Percentiles rank a stretch among this genome's conserved stretches.
Conservation (phyloP, 2,329 filamentous ascomycete genomes). For the Waltergamsia citrina region DNA sequence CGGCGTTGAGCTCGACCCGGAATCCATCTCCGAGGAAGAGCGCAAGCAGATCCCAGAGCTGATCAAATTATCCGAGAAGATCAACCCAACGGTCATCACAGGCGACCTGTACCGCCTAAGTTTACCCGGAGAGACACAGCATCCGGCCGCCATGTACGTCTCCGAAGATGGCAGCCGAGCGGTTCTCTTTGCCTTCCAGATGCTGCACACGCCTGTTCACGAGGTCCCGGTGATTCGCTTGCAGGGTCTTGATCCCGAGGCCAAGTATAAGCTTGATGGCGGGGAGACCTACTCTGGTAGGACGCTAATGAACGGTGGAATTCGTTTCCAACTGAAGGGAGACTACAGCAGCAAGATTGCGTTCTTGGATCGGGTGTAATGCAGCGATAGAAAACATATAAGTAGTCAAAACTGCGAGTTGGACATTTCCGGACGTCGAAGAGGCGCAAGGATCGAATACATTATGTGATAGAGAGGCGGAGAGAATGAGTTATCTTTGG, state of each 20-base stretch:
- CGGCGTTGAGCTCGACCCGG: conserved; percentile 53
- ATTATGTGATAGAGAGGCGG: no score
- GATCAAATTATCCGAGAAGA: conserved; percentile 40
- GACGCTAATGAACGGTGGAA: conserved; percentile 52
- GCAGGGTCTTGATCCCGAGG: conserved; percentile 44
- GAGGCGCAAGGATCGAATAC: no score
- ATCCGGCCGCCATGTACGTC: conserved; percentile 52
- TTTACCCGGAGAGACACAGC: conserved; percentile 49
- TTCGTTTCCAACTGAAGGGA: conserved; percentile 39
- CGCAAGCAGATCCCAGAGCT: conserved; percentile 40
- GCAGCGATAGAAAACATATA: no score
- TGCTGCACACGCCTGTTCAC: conserved; percentile 36
- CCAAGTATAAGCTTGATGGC: conserved; percentile 43
- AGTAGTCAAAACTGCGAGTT: no score
- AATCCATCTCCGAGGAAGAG: conserved; percentile 39
- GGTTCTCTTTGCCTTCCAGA: conserved; percentile 53
- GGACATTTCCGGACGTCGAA: no score
- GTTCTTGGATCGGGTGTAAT: conserved; percentile 33
- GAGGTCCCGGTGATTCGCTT: conserved; percentile 44
- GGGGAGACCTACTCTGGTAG: conserved; percentile 43
- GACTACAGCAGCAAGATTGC: conserved; percentile 51
- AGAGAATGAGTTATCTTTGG: no score
- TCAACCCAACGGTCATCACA: conserved; percentile 49
- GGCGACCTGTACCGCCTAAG: conserved; percentile 52
- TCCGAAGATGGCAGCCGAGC: conserved; percentile 37